Conservation (phyloP, 2,329 filamentous ascomycete genomes). For the Stachybotrys echinatus region DNA sequence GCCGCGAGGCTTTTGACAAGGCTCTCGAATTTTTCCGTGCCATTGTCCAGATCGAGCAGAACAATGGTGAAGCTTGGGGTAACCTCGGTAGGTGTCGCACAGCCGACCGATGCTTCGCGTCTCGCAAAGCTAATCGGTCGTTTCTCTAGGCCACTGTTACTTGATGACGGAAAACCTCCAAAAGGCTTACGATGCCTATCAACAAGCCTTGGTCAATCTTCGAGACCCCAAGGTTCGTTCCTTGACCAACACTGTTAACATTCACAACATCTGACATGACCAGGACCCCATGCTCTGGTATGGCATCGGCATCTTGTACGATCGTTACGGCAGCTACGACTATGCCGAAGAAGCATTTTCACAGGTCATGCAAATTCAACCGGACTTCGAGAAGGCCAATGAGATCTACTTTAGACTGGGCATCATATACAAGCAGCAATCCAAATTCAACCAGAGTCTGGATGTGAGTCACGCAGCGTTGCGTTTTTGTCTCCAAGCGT, state of each 20-base stretch:
- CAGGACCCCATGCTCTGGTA: conserved; percentile 98
- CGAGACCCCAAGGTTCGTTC: conserved; percentile 77
- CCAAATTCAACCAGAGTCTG: conserved; percentile 86
- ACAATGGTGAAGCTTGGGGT: conserved; percentile 94
- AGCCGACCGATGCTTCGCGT: background rate
- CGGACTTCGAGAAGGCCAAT: conserved; percentile 96
- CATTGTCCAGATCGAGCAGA: conserved; percentile 82
- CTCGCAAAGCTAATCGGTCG: background rate
- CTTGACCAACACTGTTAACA: background rate
- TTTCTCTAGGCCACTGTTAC: conserved; percentile 77
- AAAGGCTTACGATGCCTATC: conserved; percentile 94
- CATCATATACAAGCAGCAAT: conserved; percentile 99
- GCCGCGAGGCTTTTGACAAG: conserved; percentile 88
- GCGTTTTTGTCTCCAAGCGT: background rate
- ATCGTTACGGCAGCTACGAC: conserved; percentile 91
- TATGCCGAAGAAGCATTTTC: conserved; percentile 98
- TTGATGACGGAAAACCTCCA: conserved; percentile 98
- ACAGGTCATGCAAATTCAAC: conserved; percentile 98
- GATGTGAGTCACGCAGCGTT: conserved; percentile 55
- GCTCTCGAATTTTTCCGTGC: conserved; percentile 89
- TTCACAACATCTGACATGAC: background rate
- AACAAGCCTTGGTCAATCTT: conserved; percentile 89
- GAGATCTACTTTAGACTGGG: conserved; percentile 98
- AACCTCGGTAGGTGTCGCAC: conserved; percentile 66
- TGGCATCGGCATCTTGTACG: conserved; percentile 95